Percentiles rank a stretch among this genome's conserved stretches.
These are phyloP conservation scores for Malus orientalis DNA, from an alignment of 306 rosid genomes.

Conservation along the genomic window DNA sequence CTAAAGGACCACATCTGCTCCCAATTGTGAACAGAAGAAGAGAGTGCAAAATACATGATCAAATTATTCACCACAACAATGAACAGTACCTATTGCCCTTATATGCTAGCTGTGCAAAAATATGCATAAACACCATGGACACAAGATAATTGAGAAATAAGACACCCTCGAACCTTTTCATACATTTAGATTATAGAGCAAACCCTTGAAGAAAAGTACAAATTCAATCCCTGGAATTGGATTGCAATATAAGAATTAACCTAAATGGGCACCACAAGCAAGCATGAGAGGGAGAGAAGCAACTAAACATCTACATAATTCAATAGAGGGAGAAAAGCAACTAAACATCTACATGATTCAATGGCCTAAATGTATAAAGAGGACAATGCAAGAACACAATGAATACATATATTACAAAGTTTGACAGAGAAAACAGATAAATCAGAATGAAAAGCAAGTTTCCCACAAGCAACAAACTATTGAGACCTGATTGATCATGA, in stretches of 20 bases:
- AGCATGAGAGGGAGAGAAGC: background rate
- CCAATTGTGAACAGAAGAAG: background rate
- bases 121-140: background rate
- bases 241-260: too few relatives aligned
- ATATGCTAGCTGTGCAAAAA: background rate
- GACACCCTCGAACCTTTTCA: background rate
- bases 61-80: background rate
- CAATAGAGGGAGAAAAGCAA: background rate
- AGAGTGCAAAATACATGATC: background rate
- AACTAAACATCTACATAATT: background rate
- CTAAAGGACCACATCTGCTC: background rate
- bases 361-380: background rate
- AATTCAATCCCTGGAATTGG: too few relatives aligned
- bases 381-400: background rate
- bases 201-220: too few relatives aligned
- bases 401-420: background rate
- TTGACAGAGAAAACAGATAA: background rate
- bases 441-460: background rate
- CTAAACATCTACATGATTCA: background rate
- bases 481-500: background rate
- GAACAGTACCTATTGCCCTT: background rate
- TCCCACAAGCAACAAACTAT: background rate
- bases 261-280: background rate
- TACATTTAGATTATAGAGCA: background rate
- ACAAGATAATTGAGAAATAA: background rate